These are phyloP conservation scores for Mycena belliarum DNA, from an alignment of 768 basidiomycete genomes.

Conservation along the genomic window DNA sequence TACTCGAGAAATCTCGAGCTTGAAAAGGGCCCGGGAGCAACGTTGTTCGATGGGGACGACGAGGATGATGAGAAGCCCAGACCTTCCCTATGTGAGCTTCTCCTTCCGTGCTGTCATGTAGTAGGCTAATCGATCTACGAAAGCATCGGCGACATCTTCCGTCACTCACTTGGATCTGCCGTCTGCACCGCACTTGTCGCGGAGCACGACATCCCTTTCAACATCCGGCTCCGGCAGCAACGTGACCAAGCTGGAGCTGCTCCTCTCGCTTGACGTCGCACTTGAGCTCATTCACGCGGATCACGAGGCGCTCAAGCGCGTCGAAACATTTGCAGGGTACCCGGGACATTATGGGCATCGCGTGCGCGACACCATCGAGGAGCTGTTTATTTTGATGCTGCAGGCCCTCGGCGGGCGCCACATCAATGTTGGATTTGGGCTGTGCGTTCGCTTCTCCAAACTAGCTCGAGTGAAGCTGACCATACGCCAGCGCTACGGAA, in stretches of 20 bases:
- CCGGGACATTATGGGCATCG: constrained; percentile 85
- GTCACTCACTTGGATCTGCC: constrained; percentile 24
- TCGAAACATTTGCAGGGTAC: constrained; percentile 87
- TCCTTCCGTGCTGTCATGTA: not conserved
- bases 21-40: constrained; percentile 35
- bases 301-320: constrained; percentile 87
- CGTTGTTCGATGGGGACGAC: constrained; percentile 38
- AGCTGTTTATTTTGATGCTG: constrained; percentile 85
- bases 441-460: constrained; percentile 46
- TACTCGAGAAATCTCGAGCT: constrained; percentile 41
- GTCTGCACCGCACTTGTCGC: constrained; percentile 7
- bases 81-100: constrained; percentile 15
- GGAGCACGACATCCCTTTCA: constrained; percentile 17
- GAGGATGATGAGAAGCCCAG: constrained; percentile 29
- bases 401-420: constrained; percentile 78
- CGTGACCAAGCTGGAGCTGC: constrained; percentile 73
- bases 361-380: constrained; percentile 92
- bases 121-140: not conserved
- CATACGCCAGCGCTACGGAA: constrained; percentile 67
- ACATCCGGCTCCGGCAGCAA: constrained; percentile 17
- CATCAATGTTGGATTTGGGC: constrained; percentile 74
- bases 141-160: constrained; percentile 26
- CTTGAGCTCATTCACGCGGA: constrained; percentile 92
- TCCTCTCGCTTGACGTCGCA: constrained; percentile 89
- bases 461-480: constrained; percentile 2